A percentile compares a stretch with the other conserved stretches of the same genome.
Evolutionary conservation across 257 asterid genomes (phyloP).

Genomic region (Salvia miltiorrhiza): DNA sequence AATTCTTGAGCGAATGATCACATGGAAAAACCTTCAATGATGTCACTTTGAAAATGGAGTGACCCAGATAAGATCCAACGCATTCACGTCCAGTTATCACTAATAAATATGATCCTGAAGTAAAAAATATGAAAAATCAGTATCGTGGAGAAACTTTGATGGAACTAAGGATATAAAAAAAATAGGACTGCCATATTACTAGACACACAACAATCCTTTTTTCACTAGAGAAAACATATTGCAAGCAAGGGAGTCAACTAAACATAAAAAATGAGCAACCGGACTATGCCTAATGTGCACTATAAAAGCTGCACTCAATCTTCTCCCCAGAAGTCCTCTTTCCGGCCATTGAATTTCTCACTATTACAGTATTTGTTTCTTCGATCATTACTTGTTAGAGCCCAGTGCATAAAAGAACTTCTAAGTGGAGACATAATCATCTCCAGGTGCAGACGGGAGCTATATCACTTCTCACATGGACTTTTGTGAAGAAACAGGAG

Average conservation of each 20-base stretch:
- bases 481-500: not conserved
- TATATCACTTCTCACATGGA: not conserved
- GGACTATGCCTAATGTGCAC: not conserved
- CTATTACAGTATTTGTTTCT: not conserved
- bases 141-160: slow-evolving; percentile 1
- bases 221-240: not conserved
- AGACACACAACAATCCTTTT: slow-evolving; percentile 1
- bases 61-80: slow-evolving; percentile 87
- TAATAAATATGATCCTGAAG: slow-evolving; percentile 73
- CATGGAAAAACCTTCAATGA: slow-evolving; percentile 89
- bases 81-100: slow-evolving; percentile 87
- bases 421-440: not conserved
- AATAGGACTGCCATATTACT: not conserved
- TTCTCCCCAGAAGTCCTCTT: not conserved
- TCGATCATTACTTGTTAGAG: not conserved
- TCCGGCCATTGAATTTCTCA: not conserved
- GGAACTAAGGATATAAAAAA: not conserved
- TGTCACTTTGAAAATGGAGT: slow-evolving; percentile 70
- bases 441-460: not conserved
- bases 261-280: not conserved
- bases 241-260: not conserved
- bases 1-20: slow-evolving; percentile 75
- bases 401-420: not conserved
- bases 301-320: not conserved
- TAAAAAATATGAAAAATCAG: slow-evolving; percentile 21